Evolutionary conservation across 2,329 filamentous ascomycete species (phyloP).

Genomic region (Fonsecaea erecta): DNA sequence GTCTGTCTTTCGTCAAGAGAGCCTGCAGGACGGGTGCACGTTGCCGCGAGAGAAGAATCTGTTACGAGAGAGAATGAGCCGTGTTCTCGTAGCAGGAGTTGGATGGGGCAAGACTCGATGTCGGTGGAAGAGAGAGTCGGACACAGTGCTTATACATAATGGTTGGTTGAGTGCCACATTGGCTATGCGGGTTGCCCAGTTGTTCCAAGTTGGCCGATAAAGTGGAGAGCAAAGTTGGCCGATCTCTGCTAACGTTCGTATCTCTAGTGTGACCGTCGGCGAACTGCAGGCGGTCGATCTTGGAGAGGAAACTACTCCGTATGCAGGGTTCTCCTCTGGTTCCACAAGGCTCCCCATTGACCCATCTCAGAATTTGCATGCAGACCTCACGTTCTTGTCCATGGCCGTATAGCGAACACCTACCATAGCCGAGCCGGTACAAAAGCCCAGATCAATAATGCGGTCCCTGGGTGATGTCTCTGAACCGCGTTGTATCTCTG

Average conservation of each 20-base stretch:
- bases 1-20: neutral
- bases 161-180: neutral
- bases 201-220: slow-evolving; percentile 5
- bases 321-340: neutral
- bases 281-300: neutral
- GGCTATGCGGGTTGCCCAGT: neutral
- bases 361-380: neutral
- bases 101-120: slow-evolving; percentile 21
- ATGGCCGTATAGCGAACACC: neutral
- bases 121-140: slow-evolving; percentile 10
- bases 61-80: slow-evolving; percentile 18
- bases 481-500: neutral
- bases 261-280: neutral
- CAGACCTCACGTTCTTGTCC: neutral
- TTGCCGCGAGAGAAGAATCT: neutral
- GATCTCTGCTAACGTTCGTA: slow-evolving; percentile 9
- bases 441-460: slow-evolving; percentile 10
- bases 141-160: slow-evolving; percentile 26
- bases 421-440: neutral
- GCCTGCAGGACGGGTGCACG: neutral
- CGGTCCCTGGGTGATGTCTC: slow-evolving; percentile 3
- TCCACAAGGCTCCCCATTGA: slow-evolving; percentile 1
- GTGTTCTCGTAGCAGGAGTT: neutral
- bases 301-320: neutral
- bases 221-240: slow-evolving; percentile 20